These are phyloP conservation scores for Hymenoscyphus linearis DNA, from an alignment of 2,329 filamentous ascomycete species.

Conservation along the genomic window DNA sequence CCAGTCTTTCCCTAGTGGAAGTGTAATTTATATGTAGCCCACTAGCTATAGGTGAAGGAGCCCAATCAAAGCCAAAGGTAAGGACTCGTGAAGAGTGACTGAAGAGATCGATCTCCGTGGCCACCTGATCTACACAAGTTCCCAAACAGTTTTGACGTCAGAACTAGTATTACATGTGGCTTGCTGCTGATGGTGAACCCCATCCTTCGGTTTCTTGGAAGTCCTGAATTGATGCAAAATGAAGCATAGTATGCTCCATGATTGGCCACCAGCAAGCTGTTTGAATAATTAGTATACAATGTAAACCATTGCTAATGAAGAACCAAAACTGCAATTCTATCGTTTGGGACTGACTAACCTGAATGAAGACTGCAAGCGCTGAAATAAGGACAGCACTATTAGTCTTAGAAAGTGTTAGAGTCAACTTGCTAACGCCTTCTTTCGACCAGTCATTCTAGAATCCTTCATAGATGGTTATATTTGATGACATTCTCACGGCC, in stretches of 20 bases:
- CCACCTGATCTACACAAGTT: neutral
- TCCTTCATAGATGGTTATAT: neutral
- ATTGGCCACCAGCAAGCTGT: neutral
- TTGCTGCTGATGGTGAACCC: neutral
- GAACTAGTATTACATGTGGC: neutral
- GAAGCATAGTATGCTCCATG: neutral
- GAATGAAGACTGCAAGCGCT: neutral
- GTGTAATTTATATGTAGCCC: too few species aligned
- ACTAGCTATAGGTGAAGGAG: too few species aligned
- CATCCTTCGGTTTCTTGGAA: neutral
- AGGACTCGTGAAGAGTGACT: neutral
- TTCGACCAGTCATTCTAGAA: neutral
- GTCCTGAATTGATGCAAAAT: neutral
- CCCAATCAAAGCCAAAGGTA: neutral
- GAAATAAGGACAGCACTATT: neutral
- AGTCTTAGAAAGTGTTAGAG: neutral
- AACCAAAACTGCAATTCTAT: too few species aligned
- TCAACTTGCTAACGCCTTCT: neutral
- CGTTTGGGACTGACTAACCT: neutral
- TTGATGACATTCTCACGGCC: neutral
- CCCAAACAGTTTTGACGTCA: neutral
- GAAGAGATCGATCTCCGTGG: neutral
- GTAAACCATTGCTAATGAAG: neutral
- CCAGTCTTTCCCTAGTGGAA: neutral
- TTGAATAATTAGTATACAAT: neutral